Conservation (phyloP, 2,329 filamentous ascomycete genomes). For the Cadophora sp. region DNA sequence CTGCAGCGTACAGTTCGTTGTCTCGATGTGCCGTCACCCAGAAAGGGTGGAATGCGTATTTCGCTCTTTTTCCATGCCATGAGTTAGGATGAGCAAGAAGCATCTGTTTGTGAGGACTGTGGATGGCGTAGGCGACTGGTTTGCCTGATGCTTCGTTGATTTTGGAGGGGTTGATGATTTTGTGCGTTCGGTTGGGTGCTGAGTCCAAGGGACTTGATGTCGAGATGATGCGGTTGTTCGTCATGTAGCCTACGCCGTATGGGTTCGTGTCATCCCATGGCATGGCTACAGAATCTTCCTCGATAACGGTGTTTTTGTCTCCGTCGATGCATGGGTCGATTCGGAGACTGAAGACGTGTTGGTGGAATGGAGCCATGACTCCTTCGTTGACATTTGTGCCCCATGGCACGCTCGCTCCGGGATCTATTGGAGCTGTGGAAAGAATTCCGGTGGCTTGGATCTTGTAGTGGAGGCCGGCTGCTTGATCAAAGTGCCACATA, state of each 20-base stretch:
- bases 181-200: constrained; percentile 74
- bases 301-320: constrained; percentile 57
- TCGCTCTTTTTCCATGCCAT: constrained; percentile 87
- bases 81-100: constrained; percentile 80
- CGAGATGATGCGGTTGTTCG: constrained; percentile 31
- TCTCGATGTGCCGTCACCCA: constrained; percentile 85
- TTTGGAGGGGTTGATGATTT: constrained; percentile 82
- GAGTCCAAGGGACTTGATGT: constrained; percentile 52
- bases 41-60: constrained; percentile 84
- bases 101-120: constrained; percentile 79
- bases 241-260: constrained; percentile 58
- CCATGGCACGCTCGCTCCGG: constrained; percentile 57
- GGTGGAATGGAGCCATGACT: constrained; percentile 64
- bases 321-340: constrained; percentile 65
- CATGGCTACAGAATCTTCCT: constrained; percentile 60
- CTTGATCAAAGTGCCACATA: constrained; percentile 65
- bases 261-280: constrained; percentile 56
- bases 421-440: constrained; percentile 58
- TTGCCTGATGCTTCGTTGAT: constrained; percentile 84
- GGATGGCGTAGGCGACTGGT: constrained; percentile 84
- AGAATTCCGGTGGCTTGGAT: constrained; percentile 72
- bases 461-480: constrained; percentile 67
- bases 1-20: constrained; percentile 45
- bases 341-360: constrained; percentile 62
- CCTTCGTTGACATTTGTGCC: constrained; percentile 68